Base-by-base conservation (phyloP, 2,329 filamentous ascomycete genomes). In the Fusarium miscanthi region DNA sequence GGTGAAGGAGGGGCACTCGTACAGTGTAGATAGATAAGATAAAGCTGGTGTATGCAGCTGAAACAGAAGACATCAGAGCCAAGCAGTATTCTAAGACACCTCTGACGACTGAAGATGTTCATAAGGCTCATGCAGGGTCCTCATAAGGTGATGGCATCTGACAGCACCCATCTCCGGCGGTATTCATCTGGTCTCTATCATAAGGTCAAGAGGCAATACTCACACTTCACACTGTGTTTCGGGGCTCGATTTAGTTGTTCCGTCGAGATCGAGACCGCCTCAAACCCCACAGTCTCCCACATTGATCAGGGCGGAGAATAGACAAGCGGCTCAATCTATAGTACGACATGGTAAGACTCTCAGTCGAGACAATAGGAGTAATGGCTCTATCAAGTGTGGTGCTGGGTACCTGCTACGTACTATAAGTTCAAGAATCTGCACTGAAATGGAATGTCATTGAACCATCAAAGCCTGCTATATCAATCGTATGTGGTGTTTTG, bases 11-110 rank as follows among this genome's bases (percentile, higher is more conserved):
- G 76, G 76, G 76, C 73, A 73, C 8, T 13, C n/a, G 61, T 63
- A 77, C 74, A 77, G 76, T 77, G 70, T 59, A 63, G 54, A 70
- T 76, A 59, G 76, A 77, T 77, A 77, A 77, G 66, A 71, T 61
- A 72, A 48, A 59, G 53, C 38, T 63, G 27, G 27, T 56, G 57
- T 40, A 63, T 59, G 35, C 19, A 27, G 16, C 23, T 13, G 11
- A 17, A 40, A 16, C 33, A 13, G 16, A n/a, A 10, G 14, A 46
- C n/a, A 33, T 19, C 16, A 23, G n/a, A 35, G 8, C 48, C 48
- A 33, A 25, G 4, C 11, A 51, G 16, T 9, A 35, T 51, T 10
- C 16, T 6, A 12, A 17, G 7, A 33, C 2, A 25, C 17, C 13
- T 45, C 1, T 9, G 23, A 56, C 25, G 37, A 12, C 10, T 27